A percentile compares a stretch with the other conserved stretches of the same genome.
phyloP scores from a whole-genome alignment of 305 asterid species.

The Ajuga reptans region DNA sequence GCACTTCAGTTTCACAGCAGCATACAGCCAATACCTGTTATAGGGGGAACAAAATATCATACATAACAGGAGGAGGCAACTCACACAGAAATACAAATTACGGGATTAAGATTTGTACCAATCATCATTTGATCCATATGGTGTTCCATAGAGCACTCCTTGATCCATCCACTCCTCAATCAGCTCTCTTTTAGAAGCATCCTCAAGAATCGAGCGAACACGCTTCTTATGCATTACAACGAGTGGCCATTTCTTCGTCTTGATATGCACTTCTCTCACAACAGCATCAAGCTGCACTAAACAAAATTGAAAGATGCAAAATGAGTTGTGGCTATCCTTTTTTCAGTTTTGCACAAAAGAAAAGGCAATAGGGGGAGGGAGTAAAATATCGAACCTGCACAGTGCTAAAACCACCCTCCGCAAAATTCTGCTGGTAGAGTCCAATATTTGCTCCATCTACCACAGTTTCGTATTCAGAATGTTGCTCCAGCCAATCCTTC shows the following conservation, averaged over 20 bases:
- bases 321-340: neutral
- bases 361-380: neutral
- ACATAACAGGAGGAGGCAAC: neutral
- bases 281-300: conserved; percentile 92
- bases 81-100: neutral
- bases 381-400: conserved; percentile 54
- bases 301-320: conserved; percentile 25
- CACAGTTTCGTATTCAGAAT: conserved; percentile 60
- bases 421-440: conserved; percentile 80
- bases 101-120: conserved; percentile 40
- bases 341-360: neutral
- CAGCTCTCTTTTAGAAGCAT: conserved; percentile 59
- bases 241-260: conserved; percentile 68
- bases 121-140: conserved; percentile 91
- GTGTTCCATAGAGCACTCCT: conserved; percentile 68
- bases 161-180: conserved; percentile 63
- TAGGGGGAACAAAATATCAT: neutral
- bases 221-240: conserved; percentile 79
- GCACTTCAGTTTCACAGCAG: conserved; percentile 79
- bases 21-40: conserved; percentile 92
- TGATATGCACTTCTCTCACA: conserved; percentile 56
- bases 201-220: conserved; percentile 55
- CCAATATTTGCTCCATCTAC: conserved; percentile 94
- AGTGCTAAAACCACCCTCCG: conserved; percentile 77
- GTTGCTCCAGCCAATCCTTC: conserved; percentile 78